Evolutionary conservation across 1,139 yeast genomes (phyloP).

Genomic region (Taphrina pruni): DNA sequence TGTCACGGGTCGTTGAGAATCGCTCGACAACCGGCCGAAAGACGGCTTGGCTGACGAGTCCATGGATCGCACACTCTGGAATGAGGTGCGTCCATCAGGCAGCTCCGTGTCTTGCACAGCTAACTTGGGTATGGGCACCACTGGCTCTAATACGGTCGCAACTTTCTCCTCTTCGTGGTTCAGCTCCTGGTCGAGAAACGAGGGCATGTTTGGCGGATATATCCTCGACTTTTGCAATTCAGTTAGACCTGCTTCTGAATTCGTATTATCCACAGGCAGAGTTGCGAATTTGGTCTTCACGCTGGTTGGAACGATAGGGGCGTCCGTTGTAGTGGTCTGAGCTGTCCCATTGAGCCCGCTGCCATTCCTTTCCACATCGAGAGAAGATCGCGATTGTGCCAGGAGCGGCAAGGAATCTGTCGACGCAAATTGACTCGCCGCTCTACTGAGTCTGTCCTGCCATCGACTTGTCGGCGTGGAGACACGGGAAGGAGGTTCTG

Average conservation of each 20-base stretch:
- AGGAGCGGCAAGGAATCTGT: conserved; percentile 10
- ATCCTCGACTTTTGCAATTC: conserved; percentile 27
- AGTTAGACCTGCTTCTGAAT: background rate
- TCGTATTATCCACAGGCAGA: background rate
- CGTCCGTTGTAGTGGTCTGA: background rate
- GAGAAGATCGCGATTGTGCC: conserved; percentile 1
- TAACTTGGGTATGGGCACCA: too few species aligned
- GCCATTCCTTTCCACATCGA: background rate
- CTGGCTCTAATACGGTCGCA: background rate
- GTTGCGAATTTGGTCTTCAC: background rate
- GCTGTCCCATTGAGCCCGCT: background rate
- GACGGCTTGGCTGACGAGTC: background rate
- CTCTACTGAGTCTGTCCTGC: conserved; percentile 31
- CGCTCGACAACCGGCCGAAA: background rate
- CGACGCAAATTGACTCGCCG: conserved; percentile 27
- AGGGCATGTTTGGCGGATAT: conserved; percentile 32
- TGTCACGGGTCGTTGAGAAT: background rate
- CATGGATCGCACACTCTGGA: background rate
- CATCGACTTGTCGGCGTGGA: conserved; percentile 17
- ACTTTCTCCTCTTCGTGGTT: background rate
- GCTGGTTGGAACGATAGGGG: background rate
- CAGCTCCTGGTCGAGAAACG: background rate
- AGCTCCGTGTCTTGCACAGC: background rate
- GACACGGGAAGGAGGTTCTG: background rate
- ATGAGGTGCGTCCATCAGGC: background rate